Percentiles rank a stretch among this genome's conserved stretches.
phyloP scores from a whole-genome alignment of 495 filamentous ascomycete species.

The Neurospora africana region DNA sequence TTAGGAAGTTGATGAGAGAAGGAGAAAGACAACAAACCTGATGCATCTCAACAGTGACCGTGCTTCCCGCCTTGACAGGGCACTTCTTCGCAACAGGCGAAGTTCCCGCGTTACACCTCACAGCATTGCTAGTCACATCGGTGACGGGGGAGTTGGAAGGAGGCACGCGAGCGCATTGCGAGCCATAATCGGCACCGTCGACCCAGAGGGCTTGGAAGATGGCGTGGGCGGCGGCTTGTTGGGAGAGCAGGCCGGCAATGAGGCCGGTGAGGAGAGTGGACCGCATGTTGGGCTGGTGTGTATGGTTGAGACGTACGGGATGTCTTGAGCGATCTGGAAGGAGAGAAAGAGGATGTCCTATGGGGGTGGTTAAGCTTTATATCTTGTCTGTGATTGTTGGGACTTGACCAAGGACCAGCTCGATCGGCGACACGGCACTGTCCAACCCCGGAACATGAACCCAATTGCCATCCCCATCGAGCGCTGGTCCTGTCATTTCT shows the following conservation, averaged over 20 bases:
- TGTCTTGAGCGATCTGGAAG: neutral
- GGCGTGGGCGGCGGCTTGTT: conserved; percentile 34
- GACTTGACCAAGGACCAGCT: neutral
- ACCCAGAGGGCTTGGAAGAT: conserved; percentile 45
- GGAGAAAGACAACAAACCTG: conserved; percentile 22
- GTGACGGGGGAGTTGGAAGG: conserved; percentile 38
- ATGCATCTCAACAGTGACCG: conserved; percentile 44
- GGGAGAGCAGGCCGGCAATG: conserved; percentile 21
- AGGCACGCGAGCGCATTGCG: conserved; percentile 30
- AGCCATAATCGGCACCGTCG: conserved; percentile 35
- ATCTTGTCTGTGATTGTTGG: neutral
- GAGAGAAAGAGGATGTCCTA: neutral
- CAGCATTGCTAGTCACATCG: conserved; percentile 25
- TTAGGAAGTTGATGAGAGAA: conserved; percentile 8
- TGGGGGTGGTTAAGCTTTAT: neutral
- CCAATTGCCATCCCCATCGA: neutral
- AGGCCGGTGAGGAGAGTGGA: conserved; percentile 20
- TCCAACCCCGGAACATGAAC: neutral
- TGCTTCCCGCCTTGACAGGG: conserved; percentile 35
- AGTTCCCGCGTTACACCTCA: conserved; percentile 33
- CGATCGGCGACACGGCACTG: conserved; percentile 7
- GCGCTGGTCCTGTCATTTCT: neutral
- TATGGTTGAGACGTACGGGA: neutral
- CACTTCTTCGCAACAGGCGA: conserved; percentile 29
- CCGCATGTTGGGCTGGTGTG: conserved; percentile 26